Percentiles rank a stretch among this genome's conserved stretches.
phyloP scores from a whole-genome alignment of 2,329 filamentous ascomycete genomes.

The Pestalotiopsis sp. region DNA sequence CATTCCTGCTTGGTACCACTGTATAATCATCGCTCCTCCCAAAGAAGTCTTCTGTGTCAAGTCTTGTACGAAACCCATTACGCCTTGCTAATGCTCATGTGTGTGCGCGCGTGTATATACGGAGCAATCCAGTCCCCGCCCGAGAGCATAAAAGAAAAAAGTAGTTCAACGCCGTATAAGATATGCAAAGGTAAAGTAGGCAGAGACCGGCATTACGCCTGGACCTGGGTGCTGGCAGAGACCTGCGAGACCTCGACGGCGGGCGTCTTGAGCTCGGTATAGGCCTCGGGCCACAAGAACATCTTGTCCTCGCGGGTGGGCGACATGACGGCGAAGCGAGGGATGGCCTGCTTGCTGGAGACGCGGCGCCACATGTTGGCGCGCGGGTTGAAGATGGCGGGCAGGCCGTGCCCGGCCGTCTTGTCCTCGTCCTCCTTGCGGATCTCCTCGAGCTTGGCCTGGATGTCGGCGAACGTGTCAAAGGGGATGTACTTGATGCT shows the following conservation, averaged over 20 bases:
- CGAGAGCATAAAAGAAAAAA: neutral
- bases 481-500: constrained; percentile 62
- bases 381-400: constrained; percentile 66
- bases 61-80: neutral
- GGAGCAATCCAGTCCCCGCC: neutral
- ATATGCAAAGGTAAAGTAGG: neutral
- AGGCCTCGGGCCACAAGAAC: constrained; percentile 64
- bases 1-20: neutral
- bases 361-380: constrained; percentile 70
- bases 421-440: constrained; percentile 61
- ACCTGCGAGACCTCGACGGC: constrained; percentile 22
- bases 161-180: neutral
- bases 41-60: neutral
- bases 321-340: constrained; percentile 31
- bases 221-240: constrained; percentile 3
- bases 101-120: neutral
- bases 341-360: constrained; percentile 58
- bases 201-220: constrained; percentile 5
- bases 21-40: neutral
- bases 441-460: constrained; percentile 60
- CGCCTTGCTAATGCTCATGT: neutral
- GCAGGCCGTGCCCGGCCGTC: constrained; percentile 62
- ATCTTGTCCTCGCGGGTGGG: constrained; percentile 62
- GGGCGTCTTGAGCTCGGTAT: constrained; percentile 46
- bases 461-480: constrained; percentile 69